phyloP scores from a whole-genome alignment of 441 rosid genomes.

The Melastoma candidum region DNA sequence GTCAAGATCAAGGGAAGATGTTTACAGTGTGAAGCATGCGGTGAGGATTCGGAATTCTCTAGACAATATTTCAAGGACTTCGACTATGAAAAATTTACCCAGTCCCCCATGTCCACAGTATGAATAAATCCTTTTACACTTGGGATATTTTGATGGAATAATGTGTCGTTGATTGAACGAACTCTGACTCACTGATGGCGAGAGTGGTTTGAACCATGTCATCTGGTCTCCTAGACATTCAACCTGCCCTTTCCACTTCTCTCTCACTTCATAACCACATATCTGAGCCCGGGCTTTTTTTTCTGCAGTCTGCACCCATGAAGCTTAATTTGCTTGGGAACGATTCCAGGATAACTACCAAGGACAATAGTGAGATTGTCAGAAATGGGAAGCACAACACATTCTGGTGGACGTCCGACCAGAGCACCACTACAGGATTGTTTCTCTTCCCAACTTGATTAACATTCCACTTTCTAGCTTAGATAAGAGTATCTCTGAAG shows the following conservation, averaged over 20 bases:
- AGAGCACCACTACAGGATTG: slow-evolving; percentile 73
- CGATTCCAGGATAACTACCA: slow-evolving; percentile 66
- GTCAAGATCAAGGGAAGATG: slow-evolving; percentile 80
- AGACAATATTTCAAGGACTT: slow-evolving; percentile 50
- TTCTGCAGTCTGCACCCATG: slow-evolving; percentile 41
- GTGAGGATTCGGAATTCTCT: slow-evolving; percentile 51
- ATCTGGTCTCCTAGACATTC: not conserved
- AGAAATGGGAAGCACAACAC: slow-evolving; percentile 29
- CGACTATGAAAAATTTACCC: slow-evolving; percentile 86
- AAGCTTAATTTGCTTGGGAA: slow-evolving; percentile 45
- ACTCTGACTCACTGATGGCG: no score
- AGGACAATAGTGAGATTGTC: slow-evolving; percentile 43
- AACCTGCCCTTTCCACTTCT: not conserved
- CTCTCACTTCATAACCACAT: not conserved
- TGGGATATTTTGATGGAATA: no score
- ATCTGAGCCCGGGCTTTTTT: not conserved
- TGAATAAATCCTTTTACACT: no score
- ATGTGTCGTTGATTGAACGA: no score
- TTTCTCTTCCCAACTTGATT: slow-evolving; percentile 67
- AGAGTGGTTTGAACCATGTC: no score
- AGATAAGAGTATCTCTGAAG: slow-evolving; percentile 49
- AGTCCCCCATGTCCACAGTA: slow-evolving; percentile 55
- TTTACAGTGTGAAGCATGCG: slow-evolving; percentile 61
- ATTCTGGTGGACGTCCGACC: slow-evolving; percentile 81
- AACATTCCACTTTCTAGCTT: slow-evolving; percentile 60